Evolutionary conservation across 1,139 yeast genomes (phyloP), one percentile per base, ranked within the genome.

Genomic region (Arxiozyma telluris): DNA sequence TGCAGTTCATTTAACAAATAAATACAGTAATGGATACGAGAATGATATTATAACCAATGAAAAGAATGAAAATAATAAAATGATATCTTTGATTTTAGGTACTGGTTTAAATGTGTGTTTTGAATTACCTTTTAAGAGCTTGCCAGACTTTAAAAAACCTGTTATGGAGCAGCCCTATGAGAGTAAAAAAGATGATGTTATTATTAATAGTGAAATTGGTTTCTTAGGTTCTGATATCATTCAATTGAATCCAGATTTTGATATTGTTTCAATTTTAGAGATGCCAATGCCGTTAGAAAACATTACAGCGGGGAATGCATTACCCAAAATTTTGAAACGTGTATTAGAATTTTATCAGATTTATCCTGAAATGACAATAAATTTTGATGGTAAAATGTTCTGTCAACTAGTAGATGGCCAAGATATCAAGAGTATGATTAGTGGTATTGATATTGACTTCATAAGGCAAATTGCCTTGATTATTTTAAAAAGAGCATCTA

Each of bases 101-200:
- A 71, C 74, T 6, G 75, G 75, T 12, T 55, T 69, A 2, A 71
- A 71, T 49, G 53, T 67, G 4, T 69, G 74, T 53, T 61, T 71
- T 39, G 64, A 63, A 34, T 34, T 65, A 11, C 63, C 63, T n/a
- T 54, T 49, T 15, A 46, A 50, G 1, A 44, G 47, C 18, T 45
- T 62, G 44, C 65, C 65, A 3, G 47, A 47, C 4, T 52, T 49
- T 12, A 61, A 61, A 49, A 53, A 45, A 49, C 11, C 27, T 4
- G 50, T 27, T 17, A 41, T 41, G 12, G 22, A 38, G 3, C 53
- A 49, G 11, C 53, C 50, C 9, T 55, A 71, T 9, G 52, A 66
- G 2, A 71, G 71, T 53, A 34, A 15, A 4, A 34, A 34, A 34
- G n/a, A 34, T 15, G 8, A 34, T 6, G 39, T 34, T 34, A 34